These are phyloP conservation scores for Microcyclospora tardicrescens DNA, from an alignment of 2,329 filamentous ascomycete genomes.

Conservation along the genomic window DNA sequence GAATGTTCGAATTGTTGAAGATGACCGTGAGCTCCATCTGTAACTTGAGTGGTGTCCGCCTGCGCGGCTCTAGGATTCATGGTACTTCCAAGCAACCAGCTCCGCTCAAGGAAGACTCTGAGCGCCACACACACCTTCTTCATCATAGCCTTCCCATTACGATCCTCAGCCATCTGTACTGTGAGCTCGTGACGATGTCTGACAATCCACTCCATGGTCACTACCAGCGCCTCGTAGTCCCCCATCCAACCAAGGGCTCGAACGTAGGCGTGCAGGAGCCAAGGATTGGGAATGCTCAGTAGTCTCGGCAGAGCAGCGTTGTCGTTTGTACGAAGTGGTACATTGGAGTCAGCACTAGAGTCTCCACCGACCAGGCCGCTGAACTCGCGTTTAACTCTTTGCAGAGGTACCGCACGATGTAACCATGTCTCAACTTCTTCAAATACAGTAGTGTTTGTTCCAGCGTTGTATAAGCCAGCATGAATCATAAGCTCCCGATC, in stretches of 20 bases:
- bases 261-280: constrained; percentile 47
- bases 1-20: constrained; percentile 7
- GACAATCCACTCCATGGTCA: constrained; percentile 47
- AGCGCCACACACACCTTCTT: constrained; percentile 27
- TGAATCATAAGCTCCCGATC: neutral
- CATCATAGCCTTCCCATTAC: constrained; percentile 21
- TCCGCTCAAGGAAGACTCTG: constrained; percentile 29
- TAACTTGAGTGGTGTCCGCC: neutral
- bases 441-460: neutral
- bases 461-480: no score
- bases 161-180: constrained; percentile 13
- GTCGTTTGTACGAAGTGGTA: neutral
- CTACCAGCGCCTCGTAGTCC: constrained; percentile 46
- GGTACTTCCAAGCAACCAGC: constrained; percentile 9
- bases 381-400: constrained; percentile 6
- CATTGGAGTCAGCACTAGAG: neutral
- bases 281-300: constrained; percentile 33
- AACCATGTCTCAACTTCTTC: neutral
- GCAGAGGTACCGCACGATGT: neutral
- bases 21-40: neutral
- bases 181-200: constrained; percentile 30
- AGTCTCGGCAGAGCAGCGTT: constrained; percentile 17
- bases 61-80: neutral
- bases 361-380: constrained; percentile 4
- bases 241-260: constrained; percentile 48